phyloP scores from a whole-genome alignment of 2,329 filamentous ascomycete genomes.

The Periconia macrospinosa region DNA sequence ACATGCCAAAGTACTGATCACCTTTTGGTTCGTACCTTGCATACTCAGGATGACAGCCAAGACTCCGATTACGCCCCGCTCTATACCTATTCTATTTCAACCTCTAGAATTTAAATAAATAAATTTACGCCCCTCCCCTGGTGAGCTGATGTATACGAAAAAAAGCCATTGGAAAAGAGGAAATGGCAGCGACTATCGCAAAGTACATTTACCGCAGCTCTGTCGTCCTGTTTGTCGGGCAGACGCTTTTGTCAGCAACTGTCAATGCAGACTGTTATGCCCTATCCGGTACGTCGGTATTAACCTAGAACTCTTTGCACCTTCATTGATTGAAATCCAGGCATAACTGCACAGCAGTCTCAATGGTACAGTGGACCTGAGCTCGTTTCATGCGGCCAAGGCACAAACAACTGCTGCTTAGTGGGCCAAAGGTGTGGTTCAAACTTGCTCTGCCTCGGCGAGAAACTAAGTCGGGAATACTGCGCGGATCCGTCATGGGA shows the following conservation, averaged over 20 bases:
- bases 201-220: no score
- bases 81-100: not conserved
- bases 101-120: not conserved
- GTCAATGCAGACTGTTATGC: not conserved
- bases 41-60: not conserved
- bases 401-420: conserved; percentile 8
- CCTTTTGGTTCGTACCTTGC: no score
- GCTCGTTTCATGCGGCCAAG: conserved; percentile 7
- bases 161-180: not conserved
- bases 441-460: conserved; percentile 5
- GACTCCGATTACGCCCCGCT: not conserved
- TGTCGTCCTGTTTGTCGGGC: not conserved
- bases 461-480: conserved; percentile 1
- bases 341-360: conserved; percentile 4
- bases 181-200: no score
- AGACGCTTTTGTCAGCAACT: not conserved
- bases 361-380: conserved; percentile 3
- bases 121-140: not conserved
- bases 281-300: not conserved
- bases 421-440: conserved; percentile 6
- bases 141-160: not conserved
- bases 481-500: conserved; percentile 2
- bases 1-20: no score
- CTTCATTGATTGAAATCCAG: not conserved
- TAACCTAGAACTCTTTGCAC: not conserved